Percentiles rank a stretch among this genome's conserved stretches.
These are phyloP conservation scores for Thraustochytrium sp. DNA, from an alignment of 352 stramenopile species.

Conservation along the genomic window DNA sequence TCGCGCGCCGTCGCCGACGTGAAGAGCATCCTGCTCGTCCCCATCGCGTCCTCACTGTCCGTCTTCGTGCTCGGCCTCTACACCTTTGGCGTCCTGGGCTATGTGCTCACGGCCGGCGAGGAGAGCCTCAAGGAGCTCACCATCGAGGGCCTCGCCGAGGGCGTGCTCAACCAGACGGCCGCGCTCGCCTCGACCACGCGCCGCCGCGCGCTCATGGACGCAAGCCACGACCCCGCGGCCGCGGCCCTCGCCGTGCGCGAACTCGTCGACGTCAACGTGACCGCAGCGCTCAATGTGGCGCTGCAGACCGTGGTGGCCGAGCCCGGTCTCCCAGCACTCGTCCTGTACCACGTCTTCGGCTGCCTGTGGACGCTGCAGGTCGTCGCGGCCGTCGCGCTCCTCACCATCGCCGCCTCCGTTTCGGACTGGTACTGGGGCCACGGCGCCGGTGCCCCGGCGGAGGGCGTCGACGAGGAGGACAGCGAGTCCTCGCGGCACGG, in stretches of 20 bases:
- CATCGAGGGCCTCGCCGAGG: background rate
- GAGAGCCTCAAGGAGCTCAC: background rate
- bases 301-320: background rate
- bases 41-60: background rate
- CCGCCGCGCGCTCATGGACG: background rate
- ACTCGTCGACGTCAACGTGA: background rate
- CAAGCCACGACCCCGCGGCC: background rate
- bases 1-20: background rate
- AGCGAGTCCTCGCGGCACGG: no score
- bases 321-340: background rate
- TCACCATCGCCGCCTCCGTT: conserved; percentile 9
- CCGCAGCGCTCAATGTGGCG: background rate
- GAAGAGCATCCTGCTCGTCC: background rate
- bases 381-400: background rate
- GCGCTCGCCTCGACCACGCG: background rate
- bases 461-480: background rate
- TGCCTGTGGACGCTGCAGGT: conserved; percentile 9
- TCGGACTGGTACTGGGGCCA: conserved; percentile 17
- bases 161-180: background rate
- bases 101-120: background rate
- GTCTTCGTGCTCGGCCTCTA: background rate
- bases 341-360: conserved; percentile 2
- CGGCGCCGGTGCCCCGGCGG: background rate
- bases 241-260: background rate
- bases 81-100: background rate